Conservation (phyloP, 352 stramenopile species). For the Phytophthora melonis region DNA sequence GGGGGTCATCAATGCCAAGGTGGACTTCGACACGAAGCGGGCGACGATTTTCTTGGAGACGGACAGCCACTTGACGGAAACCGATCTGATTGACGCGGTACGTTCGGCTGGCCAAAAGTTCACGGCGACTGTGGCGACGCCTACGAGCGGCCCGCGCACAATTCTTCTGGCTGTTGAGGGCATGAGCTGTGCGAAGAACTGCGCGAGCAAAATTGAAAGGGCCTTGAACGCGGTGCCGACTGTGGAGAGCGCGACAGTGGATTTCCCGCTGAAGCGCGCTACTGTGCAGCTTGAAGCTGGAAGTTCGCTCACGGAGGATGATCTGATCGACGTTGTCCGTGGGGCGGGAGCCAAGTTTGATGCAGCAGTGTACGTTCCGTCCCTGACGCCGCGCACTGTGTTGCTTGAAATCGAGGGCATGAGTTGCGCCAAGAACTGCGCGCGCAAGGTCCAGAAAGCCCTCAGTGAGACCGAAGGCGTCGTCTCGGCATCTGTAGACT, state of each 20-base stretch:
- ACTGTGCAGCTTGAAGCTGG: conserved; percentile 63
- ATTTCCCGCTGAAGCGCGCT: conserved; percentile 74
- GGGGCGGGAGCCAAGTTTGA: conserved; percentile 68
- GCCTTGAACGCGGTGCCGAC: conserved; percentile 56
- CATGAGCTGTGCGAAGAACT: conserved; percentile 89
- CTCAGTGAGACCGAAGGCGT: conserved; percentile 69
- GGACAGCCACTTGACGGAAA: conserved; percentile 67
- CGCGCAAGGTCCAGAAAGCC: conserved; percentile 73
- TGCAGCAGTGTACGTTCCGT: conserved; percentile 55
- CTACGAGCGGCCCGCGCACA: conserved; percentile 50
- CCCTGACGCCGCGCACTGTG: conserved; percentile 47
- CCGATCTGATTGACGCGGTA: conserved; percentile 73
- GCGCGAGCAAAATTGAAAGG: conserved; percentile 74
- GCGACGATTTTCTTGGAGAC: conserved; percentile 82
- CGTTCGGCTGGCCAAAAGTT: conserved; percentile 71
- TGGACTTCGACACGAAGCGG: conserved; percentile 82
- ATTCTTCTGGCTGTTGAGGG: conserved; percentile 70
- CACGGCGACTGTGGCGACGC: conserved; percentile 54
- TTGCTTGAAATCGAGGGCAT: conserved; percentile 70
- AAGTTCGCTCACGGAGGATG: conserved; percentile 56
- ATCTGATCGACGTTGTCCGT: conserved; percentile 69
- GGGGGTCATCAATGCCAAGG: conserved; percentile 82
- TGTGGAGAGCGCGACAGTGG: conserved; percentile 69
- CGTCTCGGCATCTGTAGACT: conserved; percentile 77
- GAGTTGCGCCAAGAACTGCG: conserved; percentile 74